Evolutionary conservation across 345 rosid species (phyloP), one percentile per base, ranked within the genome.

Genomic region (Pistacia atlantica): DNA sequence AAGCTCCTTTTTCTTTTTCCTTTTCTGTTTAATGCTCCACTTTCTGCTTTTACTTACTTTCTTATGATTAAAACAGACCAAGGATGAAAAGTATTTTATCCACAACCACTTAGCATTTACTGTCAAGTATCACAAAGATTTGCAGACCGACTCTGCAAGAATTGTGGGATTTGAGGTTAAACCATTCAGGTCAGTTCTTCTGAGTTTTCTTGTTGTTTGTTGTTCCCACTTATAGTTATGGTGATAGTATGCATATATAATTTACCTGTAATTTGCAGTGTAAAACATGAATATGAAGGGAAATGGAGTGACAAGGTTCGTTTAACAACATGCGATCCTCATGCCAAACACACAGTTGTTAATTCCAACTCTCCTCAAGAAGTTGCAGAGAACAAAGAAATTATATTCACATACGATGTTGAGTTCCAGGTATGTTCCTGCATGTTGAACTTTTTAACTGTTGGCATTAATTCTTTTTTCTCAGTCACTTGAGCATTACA

Each of bases 141-240:
- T 54, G 16, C 90, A 88, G 71, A 90, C 96, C 11, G 96, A 90
- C 65, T 73, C 90, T 75, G 92, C 98, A 37, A 92, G 99, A 80
- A 95, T 95, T 81, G 99, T 95, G 49, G 99, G 99, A 62, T 95
- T 95, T 79, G 98, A 95, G 85, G 99, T 95, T 71, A 95, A 88
- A 72, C 99, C 97, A 48, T 90, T 78, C 85, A 93, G 99, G 98
- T 95, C 67, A 55, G 79, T 66, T 52, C 38, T 71, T 77, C 77
- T 74, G 31, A 54, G 37, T 70, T 38, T 60, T 65, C 75, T 57
- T 11, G 42, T 54, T 77, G 51, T 51, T 54, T 69, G 33, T 20
- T 76, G 14, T 49, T 49, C 42, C 46, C 11, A 10, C 13, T 63
- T 51, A 17, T 54, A 38, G 56, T 46, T 57, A n/a, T 55, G 58